These are phyloP conservation scores for Microstegium vimineum DNA, from an alignment of 176 grass and related monocot species.

Conservation along the genomic window DNA sequence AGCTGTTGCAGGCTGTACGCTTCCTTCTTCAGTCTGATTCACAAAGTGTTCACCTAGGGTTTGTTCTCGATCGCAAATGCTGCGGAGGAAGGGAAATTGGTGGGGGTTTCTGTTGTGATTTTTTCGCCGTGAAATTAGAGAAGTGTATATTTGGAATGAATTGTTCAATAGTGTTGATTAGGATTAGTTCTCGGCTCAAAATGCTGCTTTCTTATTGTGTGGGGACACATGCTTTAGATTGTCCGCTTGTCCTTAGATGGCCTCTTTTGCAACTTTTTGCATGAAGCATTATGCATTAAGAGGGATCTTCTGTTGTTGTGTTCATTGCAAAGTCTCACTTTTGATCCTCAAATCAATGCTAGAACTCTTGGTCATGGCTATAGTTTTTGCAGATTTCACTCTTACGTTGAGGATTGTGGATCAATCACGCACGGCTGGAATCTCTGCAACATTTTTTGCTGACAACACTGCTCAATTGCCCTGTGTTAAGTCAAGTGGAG, in stretches of 20 bases:
- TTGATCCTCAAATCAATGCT: background rate
- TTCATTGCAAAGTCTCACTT: background rate
- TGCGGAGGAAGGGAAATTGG: background rate
- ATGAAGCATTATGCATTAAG: background rate
- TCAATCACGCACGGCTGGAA: constrained; percentile 42
- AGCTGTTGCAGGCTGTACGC: background rate
- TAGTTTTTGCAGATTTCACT: constrained; percentile 52
- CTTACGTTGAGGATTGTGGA: constrained; percentile 72
- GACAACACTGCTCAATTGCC: constrained; percentile 48
- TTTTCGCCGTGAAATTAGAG: background rate
- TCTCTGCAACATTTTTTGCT: constrained; percentile 61
- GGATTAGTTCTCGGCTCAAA: background rate
- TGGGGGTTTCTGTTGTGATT: background rate
- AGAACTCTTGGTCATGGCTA: background rate
- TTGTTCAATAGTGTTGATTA: background rate
- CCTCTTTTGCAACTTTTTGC: constrained; percentile 6
- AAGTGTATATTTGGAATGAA: background rate
- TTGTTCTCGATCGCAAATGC: background rate
- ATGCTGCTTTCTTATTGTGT: background rate
- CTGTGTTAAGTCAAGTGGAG: constrained; percentile 46
- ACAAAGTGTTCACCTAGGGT: background rate
- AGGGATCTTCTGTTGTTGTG: background rate
- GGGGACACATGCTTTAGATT: constrained; percentile 2
- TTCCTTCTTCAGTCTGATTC: background rate
- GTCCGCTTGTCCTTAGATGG: background rate